Evolutionary conservation across 2,329 filamentous ascomycete genomes (phyloP), one percentile per base, ranked within the genome.

Genomic region (Neurospora sp.): DNA sequence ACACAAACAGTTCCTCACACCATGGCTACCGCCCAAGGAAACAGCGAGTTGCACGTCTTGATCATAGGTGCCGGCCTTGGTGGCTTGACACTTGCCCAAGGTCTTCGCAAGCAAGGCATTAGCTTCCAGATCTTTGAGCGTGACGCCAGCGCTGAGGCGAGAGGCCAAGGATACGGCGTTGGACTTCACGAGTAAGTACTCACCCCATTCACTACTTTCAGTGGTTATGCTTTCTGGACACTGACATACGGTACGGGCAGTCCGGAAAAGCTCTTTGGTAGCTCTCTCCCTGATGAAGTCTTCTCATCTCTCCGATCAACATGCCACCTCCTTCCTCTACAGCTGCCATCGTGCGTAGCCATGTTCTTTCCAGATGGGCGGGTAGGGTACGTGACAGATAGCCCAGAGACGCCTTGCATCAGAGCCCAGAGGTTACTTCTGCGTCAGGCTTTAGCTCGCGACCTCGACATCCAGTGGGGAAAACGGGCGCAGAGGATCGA

Each of bases 61-160:
- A 82, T 84, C 70, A 75, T 82, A 52, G 81, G 81, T 4, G 81
- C 79, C 19, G 82, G 81, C 46, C 78, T 84, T 58, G 79, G 79
- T 66, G 82, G 82, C 15, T 76, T 83, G 10, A 78, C 79, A 8
- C 75, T 83, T 15, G 81, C 80, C 10, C 81, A 83, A 71, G 74
- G 77, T 58, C 76, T 83, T 10, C 77, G 77, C 67, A 78, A 76
- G 39, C 73, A 75, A 17, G 73, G 72, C 17, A 72, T 82, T 2
- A 73, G 77, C 0, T 82, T 79, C 67, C 73, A 75, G 46, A 76
- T 83, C 67, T 82, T 80, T 69, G 81, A 83, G 67, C 78, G 79
- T 13, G 81, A 82, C 73, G 73, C 75, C 11, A 69, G 71, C 46
- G 67, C 71, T 0, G 38, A 71, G 2, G 71, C 74, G 4, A 74